Evolutionary conservation across 2,329 filamentous ascomycete species (phyloP).

Genomic region (Fusarium burgessii): DNA sequence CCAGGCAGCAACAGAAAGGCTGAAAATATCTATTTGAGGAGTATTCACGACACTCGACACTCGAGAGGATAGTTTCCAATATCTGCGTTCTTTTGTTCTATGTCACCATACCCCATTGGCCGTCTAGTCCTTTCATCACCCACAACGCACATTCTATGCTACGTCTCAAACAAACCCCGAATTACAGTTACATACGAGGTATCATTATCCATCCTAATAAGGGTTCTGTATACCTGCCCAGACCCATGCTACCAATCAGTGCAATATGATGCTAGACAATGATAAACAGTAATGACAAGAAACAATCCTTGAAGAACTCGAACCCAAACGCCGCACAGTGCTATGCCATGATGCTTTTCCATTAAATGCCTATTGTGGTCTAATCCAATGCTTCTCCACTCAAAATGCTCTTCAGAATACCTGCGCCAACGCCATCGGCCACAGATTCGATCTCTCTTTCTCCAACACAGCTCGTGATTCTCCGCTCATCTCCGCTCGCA

Average conservation of each 20-base stretch:
- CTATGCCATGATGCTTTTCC: conserved; percentile 25
- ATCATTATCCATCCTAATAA: conserved; percentile 29
- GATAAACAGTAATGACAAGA: conserved; percentile 11
- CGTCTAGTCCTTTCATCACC: conserved; percentile 2
- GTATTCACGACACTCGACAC: neutral
- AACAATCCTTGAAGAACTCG: conserved; percentile 5
- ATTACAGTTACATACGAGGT: conserved; percentile 34
- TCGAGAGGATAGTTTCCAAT: neutral
- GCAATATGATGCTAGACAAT: conserved; percentile 31
- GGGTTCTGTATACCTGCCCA: conserved; percentile 14
- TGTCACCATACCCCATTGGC: neutral
- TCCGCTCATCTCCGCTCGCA: conserved; percentile 76
- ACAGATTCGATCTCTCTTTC: conserved; percentile 81
- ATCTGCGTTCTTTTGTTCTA: conserved; percentile 22
- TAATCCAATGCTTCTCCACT: conserved; percentile 70
- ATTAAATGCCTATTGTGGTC: conserved; percentile 15
- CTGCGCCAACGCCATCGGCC: conserved; percentile 71
- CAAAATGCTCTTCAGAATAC: conserved; percentile 72
- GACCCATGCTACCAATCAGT: conserved; percentile 23
- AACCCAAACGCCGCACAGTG: conserved; percentile 41
- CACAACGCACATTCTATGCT: neutral
- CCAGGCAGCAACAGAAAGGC: neutral
- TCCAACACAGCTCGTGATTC: conserved; percentile 82
- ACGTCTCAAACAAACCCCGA: conserved; percentile 8
- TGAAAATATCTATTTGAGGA: neutral